Evolutionary conservation across 2,329 filamentous ascomycete genomes (phyloP), one percentile per base, ranked within the genome.

Genomic region (Acrocalymma vagum): DNA sequence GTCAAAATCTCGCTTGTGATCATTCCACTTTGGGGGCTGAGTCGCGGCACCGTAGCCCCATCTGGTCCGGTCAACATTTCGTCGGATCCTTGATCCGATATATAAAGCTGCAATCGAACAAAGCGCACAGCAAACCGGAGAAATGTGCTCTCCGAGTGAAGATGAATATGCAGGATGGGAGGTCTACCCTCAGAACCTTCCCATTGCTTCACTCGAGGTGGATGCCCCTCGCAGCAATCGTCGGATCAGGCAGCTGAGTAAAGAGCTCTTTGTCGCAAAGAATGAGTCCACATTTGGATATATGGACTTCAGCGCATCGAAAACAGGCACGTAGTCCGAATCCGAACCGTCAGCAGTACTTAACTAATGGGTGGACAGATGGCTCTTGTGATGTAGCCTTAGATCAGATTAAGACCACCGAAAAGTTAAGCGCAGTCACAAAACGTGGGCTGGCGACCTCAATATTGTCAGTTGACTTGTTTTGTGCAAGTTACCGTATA

Each of bases 171-270:
- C 20, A 4, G 29, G 24, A 13, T 38, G 42, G 42, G 22, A 46
- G 26, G 27, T 10, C 8, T 47, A 43, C 14, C 32, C 38, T 30
- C 13, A 42, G 15, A 47, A 41, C 29, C 21, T 42, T 31, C 17
- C 10, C 27, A 6, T 33, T 6, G 13, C 14, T 20, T 15, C 30
- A 31, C 22, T 45, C 3, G 30, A 33, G 16, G 24, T 29, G 11
- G 38, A 45, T 13, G 37, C 32, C 15, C 32, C 13, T 38, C 26
- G 28, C 21, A 42, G 22, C 22, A 32, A 29, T 38, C 23, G 9
- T 29, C 27, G 18, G 14, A 31, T 38, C 30, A 18, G 29, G 17
- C 26, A 25, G 7, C 37, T 38, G 14, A 38, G 33, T 15, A 34
- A 44, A 22, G 40, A 44, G 17, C 34, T 34, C 10, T 38, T 44